phyloP scores from a whole-genome alignment of 305 asterid genomes.

The Euphrasia arctica region DNA sequence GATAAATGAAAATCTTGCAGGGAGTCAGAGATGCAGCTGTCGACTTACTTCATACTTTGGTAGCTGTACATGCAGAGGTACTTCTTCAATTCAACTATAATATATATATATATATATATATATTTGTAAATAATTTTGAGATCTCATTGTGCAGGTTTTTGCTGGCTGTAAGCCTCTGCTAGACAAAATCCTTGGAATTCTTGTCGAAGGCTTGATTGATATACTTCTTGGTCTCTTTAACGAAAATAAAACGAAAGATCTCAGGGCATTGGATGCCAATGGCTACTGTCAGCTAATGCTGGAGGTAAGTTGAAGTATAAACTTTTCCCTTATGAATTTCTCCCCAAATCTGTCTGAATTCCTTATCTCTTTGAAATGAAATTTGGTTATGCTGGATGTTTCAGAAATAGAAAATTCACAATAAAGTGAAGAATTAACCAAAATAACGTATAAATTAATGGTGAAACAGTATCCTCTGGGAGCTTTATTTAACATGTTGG shows the following conservation, averaged over 20 bases:
- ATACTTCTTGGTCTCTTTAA: conserved; percentile 79
- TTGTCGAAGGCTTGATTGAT: conserved; percentile 94
- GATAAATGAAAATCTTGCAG: conserved; percentile 41
- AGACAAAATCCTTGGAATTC: conserved; percentile 92
- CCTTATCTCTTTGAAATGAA: conserved; percentile 6
- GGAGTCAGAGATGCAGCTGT: conserved; percentile 97
- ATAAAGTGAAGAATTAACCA: no score
- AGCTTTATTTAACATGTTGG: no score
- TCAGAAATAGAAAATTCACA: neutral
- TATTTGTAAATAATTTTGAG: neutral
- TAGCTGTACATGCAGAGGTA: conserved; percentile 99
- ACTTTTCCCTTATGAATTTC: conserved; percentile 2
- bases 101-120: neutral
- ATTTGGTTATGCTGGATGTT: neutral
- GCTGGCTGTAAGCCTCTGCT: conserved; percentile 92
- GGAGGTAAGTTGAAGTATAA: conserved; percentile 53
- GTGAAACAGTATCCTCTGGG: no score
- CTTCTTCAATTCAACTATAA: conserved; percentile 15
- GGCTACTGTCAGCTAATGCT: conserved; percentile 98
- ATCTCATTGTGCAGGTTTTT: conserved; percentile 58
- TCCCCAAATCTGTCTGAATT: conserved; percentile 10
- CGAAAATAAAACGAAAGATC: conserved; percentile 63
- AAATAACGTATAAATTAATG: no score
- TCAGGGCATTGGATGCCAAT: conserved; percentile 79
- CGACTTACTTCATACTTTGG: conserved; percentile 89